Evolutionary conservation across 2,329 filamentous ascomycete genomes (phyloP).

Genomic region (Myrmaecium sp.): DNA sequence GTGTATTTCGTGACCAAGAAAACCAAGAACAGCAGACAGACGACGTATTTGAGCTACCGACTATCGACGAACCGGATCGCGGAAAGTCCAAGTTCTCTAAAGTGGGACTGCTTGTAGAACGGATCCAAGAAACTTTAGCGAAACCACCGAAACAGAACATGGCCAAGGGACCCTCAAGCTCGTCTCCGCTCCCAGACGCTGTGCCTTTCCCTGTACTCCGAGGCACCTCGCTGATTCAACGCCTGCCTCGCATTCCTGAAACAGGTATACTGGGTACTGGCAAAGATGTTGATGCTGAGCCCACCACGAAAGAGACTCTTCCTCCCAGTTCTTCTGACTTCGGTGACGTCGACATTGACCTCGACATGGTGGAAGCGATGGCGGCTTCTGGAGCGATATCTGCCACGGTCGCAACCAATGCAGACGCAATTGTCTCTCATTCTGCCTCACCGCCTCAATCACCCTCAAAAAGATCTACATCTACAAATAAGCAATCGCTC

Average conservation of each 20-base stretch:
- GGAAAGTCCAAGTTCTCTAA: conserved; percentile 9
- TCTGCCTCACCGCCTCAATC: conserved; percentile 1
- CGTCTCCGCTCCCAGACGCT: conserved; percentile 27
- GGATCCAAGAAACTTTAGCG: conserved; percentile 27
- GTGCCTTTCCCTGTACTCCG: too few relatives aligned
- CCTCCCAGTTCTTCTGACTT: conserved; percentile 5
- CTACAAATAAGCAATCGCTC: conserved; percentile 3
- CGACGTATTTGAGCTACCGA: conserved; percentile 15
- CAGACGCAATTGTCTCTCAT: too few relatives aligned
- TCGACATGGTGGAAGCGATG: conserved; percentile 6
- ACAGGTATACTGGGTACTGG: not conserved
- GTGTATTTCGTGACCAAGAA: conserved; percentile 12
- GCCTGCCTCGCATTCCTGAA: too few relatives aligned
- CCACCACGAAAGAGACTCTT: conserved; percentile 2
- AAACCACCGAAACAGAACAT: conserved; percentile 11
- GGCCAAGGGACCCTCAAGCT: conserved; percentile 25
- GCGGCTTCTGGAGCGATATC: too few relatives aligned
- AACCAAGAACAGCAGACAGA: conserved; percentile 5
- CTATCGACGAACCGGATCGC: not conserved
- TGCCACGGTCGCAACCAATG: too few relatives aligned
- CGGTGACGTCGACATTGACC: conserved; percentile 9
- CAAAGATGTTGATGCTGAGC: not conserved
- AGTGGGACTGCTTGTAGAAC: conserved; percentile 21
- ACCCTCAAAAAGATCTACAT: too few relatives aligned
- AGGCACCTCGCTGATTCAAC: too few relatives aligned